phyloP scores from a whole-genome alignment of 768 basidiomycete genomes.

The Inosperma sp. region DNA sequence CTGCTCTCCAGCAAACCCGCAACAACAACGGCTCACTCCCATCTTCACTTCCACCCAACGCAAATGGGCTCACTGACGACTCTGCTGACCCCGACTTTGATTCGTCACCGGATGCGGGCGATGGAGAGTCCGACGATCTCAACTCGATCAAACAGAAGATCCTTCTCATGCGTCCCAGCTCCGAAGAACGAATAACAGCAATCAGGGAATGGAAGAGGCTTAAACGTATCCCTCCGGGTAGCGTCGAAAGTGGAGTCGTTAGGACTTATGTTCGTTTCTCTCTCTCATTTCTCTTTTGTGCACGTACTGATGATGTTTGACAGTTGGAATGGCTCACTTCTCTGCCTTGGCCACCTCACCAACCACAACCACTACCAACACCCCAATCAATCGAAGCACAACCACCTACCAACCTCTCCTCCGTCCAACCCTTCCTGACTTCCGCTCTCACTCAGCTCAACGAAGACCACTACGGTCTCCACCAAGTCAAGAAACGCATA shows the following conservation, averaged over 20 bases:
- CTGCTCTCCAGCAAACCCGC: conserved; percentile 40
- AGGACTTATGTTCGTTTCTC: conserved; percentile 62
- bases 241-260: conserved; percentile 88
- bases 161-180: conserved; percentile 68
- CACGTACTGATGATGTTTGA: conserved; percentile 1
- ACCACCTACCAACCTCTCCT: conserved; percentile 36
- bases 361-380: conserved; percentile 14
- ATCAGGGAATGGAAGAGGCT: conserved; percentile 80
- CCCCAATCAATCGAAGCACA: conserved; percentile 6
- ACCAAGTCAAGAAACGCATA: conserved; percentile 86
- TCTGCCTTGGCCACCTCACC: conserved; percentile 69
- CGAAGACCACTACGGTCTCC: conserved; percentile 86
- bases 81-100: too few species aligned
- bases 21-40: conserved; percentile 10
- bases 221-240: conserved; percentile 83
- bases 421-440: conserved; percentile 56
- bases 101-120: too few species aligned
- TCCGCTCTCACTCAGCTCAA: conserved; percentile 81
- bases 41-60: conserved; percentile 17
- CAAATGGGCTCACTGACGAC: neutral
- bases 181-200: conserved; percentile 79
- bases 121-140: conserved; percentile 9
- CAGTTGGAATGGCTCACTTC: conserved; percentile 88
- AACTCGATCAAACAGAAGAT: conserved; percentile 75
- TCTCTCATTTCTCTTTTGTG: conserved; percentile 9